Base-by-base conservation (phyloP, 2,329 filamentous ascomycete genomes). In the Simplicillium sp. region DNA sequence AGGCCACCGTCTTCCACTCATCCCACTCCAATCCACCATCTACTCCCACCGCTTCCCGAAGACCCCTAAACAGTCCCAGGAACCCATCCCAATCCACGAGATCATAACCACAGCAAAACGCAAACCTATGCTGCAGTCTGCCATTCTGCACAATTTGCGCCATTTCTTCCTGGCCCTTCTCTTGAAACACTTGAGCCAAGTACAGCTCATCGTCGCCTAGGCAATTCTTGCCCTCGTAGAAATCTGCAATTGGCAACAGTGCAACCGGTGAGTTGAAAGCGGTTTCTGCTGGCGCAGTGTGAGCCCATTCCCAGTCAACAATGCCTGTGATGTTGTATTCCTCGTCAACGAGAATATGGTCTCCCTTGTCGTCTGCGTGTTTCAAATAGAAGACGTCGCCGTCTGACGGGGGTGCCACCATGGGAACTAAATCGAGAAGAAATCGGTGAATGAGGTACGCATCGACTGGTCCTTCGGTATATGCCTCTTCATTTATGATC, bases 41-140 rank as follows among this genome's bases (percentile, higher is more conserved):
- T 12, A 59, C 52, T 7, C 50, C 50, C 9, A 60, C 34, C 13
- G 57, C 58, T 7, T 58, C 52, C 37, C 60, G 51, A 38, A 68
- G 59, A 3, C 61, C 65, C 39, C 47, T 49, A 44, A 67, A 68
- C 36, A 66, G 57, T 11, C 61, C 60, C 11, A 63, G 49, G 41
- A 67, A 68, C 12, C 64, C 61, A 11, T 62, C 52, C 64, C 62
- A 67, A 48, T 68, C 63, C 14, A 37, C 48, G 18, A 65, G 56
- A 48, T 67, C 54, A 43, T 66, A 66, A 12, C 61, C 60, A 38
- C 59, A 65, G 49, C 63, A 68, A 47, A 68, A 67, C 37, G 50
- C 46, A 40, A 67, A 61, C 13, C 54, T 46, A 44, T 67, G 64
- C 44, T 64, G 54, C 17, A 65, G 31, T 29, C 60, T 54, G 13